Percentiles rank a stretch among this genome's conserved stretches.
Conservation (phyloP, 371 early-diverging fungal genomes). For the Mucor mucedo region DNA sequence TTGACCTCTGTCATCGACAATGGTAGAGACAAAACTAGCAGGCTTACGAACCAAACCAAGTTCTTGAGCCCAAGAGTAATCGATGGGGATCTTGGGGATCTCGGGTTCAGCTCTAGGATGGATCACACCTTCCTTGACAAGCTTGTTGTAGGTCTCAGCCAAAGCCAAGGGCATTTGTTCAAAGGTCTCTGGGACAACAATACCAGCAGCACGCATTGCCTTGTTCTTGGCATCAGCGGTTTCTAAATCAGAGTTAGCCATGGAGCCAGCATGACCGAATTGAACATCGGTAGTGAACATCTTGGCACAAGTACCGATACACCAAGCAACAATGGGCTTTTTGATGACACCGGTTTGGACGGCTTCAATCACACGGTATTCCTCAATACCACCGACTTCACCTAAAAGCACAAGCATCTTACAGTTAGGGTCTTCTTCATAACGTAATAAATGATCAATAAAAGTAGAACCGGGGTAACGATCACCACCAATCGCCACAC, state of each 20-base stretch:
- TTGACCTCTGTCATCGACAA: slow-evolving; percentile 98
- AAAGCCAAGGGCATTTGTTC: slow-evolving; percentile 91
- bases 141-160: slow-evolving; percentile 74
- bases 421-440: slow-evolving; percentile 89
- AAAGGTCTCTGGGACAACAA: slow-evolving; percentile 93
- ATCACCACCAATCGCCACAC: slow-evolving; percentile 98
- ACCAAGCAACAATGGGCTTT: slow-evolving; percentile 98
- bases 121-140: slow-evolving; percentile 78
- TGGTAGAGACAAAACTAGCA: slow-evolving; percentile 96
- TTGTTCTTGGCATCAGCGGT: slow-evolving; percentile 97
- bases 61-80: slow-evolving; percentile 98
- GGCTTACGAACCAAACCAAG: slow-evolving; percentile 98
- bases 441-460: slow-evolving; percentile 95
- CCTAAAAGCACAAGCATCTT: slow-evolving; percentile 96
- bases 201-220: slow-evolving; percentile 87
- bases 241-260: slow-evolving; percentile 95
- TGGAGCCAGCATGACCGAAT: slow-evolving; percentile 97
- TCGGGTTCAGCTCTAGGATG: slow-evolving; percentile 85
- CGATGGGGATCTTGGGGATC: slow-evolving; percentile 98
- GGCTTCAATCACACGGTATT: slow-evolving; percentile 94
- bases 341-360: slow-evolving; percentile 86
- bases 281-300: slow-evolving; percentile 98
- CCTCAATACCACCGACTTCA: slow-evolving; percentile 98
- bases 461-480: slow-evolving; percentile 98
- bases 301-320: slow-evolving; percentile 98